These are phyloP conservation scores for Hemileia vastatrix DNA, from an alignment of 1,284 basidiomycete genomes.

Conservation along the genomic window DNA sequence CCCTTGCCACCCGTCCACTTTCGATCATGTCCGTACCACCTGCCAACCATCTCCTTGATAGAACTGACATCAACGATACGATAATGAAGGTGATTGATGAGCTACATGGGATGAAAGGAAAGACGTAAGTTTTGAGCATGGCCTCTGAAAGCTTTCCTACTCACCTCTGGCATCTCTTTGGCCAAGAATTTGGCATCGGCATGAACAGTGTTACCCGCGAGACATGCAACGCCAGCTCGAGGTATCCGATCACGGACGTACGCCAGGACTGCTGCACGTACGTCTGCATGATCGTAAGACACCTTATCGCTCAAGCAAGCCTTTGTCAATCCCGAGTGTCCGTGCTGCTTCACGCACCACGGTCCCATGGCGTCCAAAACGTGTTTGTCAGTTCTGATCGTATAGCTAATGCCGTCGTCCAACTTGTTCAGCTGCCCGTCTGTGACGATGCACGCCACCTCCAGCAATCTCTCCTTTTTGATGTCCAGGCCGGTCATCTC, in stretches of 20 bases:
- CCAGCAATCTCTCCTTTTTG: conserved; percentile 60
- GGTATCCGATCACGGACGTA: conserved; percentile 50
- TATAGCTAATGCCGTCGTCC: conserved; percentile 60
- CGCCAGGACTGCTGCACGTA: conserved; percentile 44
- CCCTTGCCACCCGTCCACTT: conserved; percentile 36
- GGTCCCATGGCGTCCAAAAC: conserved; percentile 54
- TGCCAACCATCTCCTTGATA: conserved; percentile 68
- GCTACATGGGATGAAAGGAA: too few species aligned
- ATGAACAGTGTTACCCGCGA: conserved; percentile 73
- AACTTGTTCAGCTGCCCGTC: conserved; percentile 64
- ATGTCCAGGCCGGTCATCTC: conserved; percentile 70
- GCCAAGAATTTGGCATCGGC: conserved; percentile 62
- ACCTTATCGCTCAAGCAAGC: conserved; percentile 45
- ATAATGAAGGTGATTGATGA: conserved; percentile 48
- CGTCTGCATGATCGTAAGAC: conserved; percentile 44
- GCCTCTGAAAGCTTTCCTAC: too few species aligned
- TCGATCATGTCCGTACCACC: conserved; percentile 58
- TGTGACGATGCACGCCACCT: conserved; percentile 67
- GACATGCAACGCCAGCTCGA: conserved; percentile 51
- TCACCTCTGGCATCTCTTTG: conserved; percentile 65
- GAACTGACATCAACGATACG: conserved; percentile 62
- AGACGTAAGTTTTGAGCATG: too few species aligned
- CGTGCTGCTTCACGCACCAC: conserved; percentile 47
- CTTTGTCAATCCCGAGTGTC: conserved; percentile 42
- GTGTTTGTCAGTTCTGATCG: conserved; percentile 58